Evolutionary conservation across 495 filamentous ascomycete species (phyloP).

Genomic region (Aspergillus haitiensis): DNA sequence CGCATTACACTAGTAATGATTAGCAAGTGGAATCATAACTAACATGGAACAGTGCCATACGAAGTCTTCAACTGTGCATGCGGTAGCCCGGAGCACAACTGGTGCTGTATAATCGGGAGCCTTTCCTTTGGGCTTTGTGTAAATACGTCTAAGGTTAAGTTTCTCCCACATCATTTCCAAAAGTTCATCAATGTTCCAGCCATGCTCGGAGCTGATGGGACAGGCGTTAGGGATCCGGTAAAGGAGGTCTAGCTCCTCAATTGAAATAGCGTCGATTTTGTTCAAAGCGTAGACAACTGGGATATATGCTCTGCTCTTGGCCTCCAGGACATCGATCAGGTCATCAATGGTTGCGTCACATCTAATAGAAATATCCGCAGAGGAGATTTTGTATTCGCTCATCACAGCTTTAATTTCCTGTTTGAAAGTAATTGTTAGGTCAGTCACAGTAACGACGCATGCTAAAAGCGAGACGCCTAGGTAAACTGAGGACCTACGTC

Average conservation of each 20-base stretch:
- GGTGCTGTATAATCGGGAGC: conserved; percentile 89
- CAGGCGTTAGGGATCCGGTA: conserved; percentile 96
- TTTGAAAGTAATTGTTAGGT: conserved; percentile 15
- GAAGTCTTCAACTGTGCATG: conserved; percentile 94
- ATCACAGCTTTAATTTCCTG: conserved; percentile 96
- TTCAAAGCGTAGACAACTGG: conserved; percentile 98
- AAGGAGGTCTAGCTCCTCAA: conserved; percentile 92
- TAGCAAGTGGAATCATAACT: conserved; percentile 20
- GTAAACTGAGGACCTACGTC: conserved; percentile 53
- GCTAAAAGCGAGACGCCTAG: background rate
- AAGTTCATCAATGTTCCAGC: conserved; percentile 97
- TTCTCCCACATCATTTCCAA: conserved; percentile 99
- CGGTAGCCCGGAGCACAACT: conserved; percentile 79
- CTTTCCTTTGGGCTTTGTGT: conserved; percentile 97
- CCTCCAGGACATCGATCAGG: conserved; percentile 92
- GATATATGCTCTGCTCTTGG: conserved; percentile 93
- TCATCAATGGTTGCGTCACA: conserved; percentile 93
- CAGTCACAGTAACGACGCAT: conserved; percentile 17
- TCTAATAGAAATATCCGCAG: conserved; percentile 96
- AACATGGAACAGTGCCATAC: conserved; percentile 54
- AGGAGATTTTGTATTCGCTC: conserved; percentile 93
- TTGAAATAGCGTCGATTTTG: conserved; percentile 97
- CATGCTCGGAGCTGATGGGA: conserved; percentile 96
- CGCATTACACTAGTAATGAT: conserved; percentile 73
- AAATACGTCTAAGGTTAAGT: conserved; percentile 84